Evolutionary conservation across 192 early-diverging fungal species (phyloP).

Genomic region (Backusella mclennaniae): DNA sequence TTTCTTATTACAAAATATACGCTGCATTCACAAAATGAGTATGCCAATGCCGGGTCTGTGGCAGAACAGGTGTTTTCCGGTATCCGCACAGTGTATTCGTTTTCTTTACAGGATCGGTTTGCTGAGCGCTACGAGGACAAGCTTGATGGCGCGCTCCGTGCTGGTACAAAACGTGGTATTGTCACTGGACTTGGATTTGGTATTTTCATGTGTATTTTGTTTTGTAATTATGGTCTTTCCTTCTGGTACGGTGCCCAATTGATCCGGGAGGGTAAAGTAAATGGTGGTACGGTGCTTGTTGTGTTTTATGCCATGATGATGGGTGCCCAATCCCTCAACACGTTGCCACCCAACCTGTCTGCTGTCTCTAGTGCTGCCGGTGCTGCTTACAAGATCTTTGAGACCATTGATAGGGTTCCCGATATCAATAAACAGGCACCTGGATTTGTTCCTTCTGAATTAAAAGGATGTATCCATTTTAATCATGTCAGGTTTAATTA

Average conservation of each 20-base stretch:
- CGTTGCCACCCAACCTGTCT: conserved; percentile 66
- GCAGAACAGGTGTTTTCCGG: conserved; percentile 80
- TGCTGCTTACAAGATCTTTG: conserved; percentile 77
- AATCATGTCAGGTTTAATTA: conserved; percentile 77
- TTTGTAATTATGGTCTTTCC: conserved; percentile 69
- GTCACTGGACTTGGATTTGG: conserved; percentile 66
- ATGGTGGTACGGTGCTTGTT: conserved; percentile 60
- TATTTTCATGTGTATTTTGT: conserved; percentile 69
- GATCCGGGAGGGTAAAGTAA: conserved; percentile 40
- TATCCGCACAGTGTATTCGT: conserved; percentile 86
- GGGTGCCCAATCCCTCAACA: conserved; percentile 65
- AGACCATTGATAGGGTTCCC: conserved; percentile 77
- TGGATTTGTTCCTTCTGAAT: conserved; percentile 41
- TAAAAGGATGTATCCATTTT: conserved; percentile 73
- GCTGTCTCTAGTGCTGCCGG: conserved; percentile 73
- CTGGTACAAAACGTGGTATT: conserved; percentile 60
- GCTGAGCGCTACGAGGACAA: conserved; percentile 53
- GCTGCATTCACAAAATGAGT: conserved; percentile 52
- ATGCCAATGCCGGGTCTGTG: conserved; percentile 79
- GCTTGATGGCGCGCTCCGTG: conserved; percentile 57
- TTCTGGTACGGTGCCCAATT: conserved; percentile 79
- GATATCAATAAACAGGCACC: conserved; percentile 60
- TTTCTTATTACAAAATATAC: conserved; percentile 44
- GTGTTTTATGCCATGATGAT: conserved; percentile 87
- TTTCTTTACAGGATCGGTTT: conserved; percentile 74